These are phyloP conservation scores for Xylaria sp. DNA, from an alignment of 2,329 filamentous ascomycete species.

Conservation along the genomic window DNA sequence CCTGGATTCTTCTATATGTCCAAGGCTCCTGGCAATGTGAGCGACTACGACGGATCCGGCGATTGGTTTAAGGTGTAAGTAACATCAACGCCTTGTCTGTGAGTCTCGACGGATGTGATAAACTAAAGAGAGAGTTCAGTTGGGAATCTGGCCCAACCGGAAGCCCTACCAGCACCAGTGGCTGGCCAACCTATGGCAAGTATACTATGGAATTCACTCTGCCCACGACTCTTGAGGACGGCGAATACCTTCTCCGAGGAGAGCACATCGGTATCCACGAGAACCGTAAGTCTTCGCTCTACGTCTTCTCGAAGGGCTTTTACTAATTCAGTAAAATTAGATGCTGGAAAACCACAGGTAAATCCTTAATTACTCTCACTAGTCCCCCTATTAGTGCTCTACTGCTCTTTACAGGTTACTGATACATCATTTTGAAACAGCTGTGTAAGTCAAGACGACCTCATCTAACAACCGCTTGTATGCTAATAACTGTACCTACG, in stretches of 20 bases:
- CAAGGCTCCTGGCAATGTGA: slow-evolving; percentile 43
- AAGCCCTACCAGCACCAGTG: slow-evolving; percentile 27
- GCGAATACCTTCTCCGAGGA: slow-evolving; percentile 49
- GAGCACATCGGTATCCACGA: slow-evolving; percentile 53
- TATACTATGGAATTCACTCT: slow-evolving; percentile 47
- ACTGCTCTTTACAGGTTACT: slow-evolving; percentile 11
- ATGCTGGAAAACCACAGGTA: slow-evolving; percentile 36
- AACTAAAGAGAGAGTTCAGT: slow-evolving; percentile 11
- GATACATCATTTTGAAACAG: slow-evolving; percentile 6
- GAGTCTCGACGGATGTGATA: background rate
- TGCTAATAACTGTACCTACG: slow-evolving; percentile 9
- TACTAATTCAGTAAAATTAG: slow-evolving; percentile 24
- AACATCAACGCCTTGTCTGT: background rate
- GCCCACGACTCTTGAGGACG: slow-evolving; percentile 43
- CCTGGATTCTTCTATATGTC: slow-evolving; percentile 48
- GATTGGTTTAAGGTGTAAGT: slow-evolving; percentile 46
- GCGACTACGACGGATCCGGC: slow-evolving; percentile 48
- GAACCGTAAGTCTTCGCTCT: slow-evolving; percentile 23
- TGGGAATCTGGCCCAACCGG: slow-evolving; percentile 38
- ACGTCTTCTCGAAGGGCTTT: background rate
- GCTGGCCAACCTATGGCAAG: slow-evolving; percentile 42
- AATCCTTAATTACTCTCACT: slow-evolving; percentile 4
- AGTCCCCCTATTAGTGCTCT: background rate
- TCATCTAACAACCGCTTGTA: background rate
- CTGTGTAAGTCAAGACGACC: slow-evolving; percentile 13